Base-by-base conservation (phyloP, 2,329 filamentous ascomycete species). In the Verruconis gallopava region DNA sequence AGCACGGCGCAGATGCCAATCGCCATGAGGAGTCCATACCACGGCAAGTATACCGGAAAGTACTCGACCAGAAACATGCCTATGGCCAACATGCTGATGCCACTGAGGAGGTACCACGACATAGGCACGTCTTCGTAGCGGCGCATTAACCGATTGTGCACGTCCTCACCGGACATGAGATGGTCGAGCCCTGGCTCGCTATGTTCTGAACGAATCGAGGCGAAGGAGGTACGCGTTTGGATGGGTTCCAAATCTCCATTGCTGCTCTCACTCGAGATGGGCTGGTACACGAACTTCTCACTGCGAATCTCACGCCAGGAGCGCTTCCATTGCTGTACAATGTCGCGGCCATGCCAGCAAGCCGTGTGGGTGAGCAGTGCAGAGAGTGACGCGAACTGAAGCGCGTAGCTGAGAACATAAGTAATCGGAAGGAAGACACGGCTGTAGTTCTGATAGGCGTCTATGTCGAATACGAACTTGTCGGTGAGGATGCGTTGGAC, bases 61-160 rank as follows among this genome's bases (percentile, higher is more conserved):
- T 88, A 85, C 63, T 91, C 84, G 20, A 89, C 83, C 9, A 89
- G 72, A 55, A 88, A 91, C 39, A 89, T 84, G 37, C 82, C 84
- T 42, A 86, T 77, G 6, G 75, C 76, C 4, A 79, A 72, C 82
- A 89, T 91, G 39, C 72, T 73, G 11, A 80, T 58, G 51, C 85
- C 85, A 0, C 82, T 89, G 21, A 76, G 48, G 13, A 89, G 58
- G 57, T 93, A 93, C 85, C 85, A 93, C 35, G 68, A 72, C 52
- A 85, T 71, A 0, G 85, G 85, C 0, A 83, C 85, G 56, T 93
- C 84, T 46, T 80, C 74, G 56, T 93, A 93, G 44, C 77, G 72
- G 53, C 69, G 75, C 85, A 93, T 93, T 20, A 93, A 66, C 4
- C 85, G 77, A 53, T 81, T 84, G 56, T 93, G 85, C 1, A 93